Percentiles rank a stretch among this genome's conserved stretches.
phyloP scores from a whole-genome alignment of 139 green algal genomes.

The Parachlorella kessleri region DNA sequence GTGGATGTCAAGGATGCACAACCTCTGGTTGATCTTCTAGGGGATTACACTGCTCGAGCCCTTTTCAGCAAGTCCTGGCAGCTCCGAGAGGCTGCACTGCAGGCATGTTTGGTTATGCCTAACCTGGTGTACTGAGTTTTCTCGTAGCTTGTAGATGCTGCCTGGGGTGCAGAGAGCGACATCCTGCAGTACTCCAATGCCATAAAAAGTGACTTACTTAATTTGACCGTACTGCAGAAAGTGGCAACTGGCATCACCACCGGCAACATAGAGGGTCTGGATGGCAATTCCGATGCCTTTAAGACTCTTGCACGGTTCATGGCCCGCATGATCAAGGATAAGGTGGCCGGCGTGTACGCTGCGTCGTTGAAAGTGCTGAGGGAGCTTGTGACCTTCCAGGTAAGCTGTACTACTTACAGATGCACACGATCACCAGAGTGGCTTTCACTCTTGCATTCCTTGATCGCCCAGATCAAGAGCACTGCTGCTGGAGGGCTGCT shows the following conservation, averaged over 20 bases:
- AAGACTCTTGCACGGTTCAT: conserved; percentile 24
- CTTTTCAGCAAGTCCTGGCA: conserved; percentile 84
- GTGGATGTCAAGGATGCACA: conserved; percentile 55
- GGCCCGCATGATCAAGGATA: conserved; percentile 24
- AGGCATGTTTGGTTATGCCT: too few species aligned
- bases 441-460: too few species aligned
- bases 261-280: conserved; percentile 6
- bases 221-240: too few species aligned
- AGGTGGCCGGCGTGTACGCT: conserved; percentile 71
- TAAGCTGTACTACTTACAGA: too few species aligned
- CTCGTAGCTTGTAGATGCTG: too few species aligned
- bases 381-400: conserved; percentile 34
- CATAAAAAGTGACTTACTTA: too few species aligned
- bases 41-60: conserved; percentile 71
- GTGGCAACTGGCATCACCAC: conserved; percentile 21
- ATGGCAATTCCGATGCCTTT: conserved; percentile 21
- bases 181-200: too few species aligned
- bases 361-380: conserved; percentile 44
- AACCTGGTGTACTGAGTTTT: too few species aligned
- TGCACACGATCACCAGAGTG: too few species aligned
- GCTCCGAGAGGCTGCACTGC: conserved; percentile 79
- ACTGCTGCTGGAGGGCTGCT: too few species aligned
- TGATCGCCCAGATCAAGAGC: too few species aligned
- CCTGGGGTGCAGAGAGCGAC: too few species aligned
- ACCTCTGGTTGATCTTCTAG: conserved; percentile 63